Percentiles rank a stretch among this genome's conserved stretches.
Evolutionary conservation across 2,329 filamentous ascomycete species (phyloP).

Genomic region (Conoideocrella luteorostrata): DNA sequence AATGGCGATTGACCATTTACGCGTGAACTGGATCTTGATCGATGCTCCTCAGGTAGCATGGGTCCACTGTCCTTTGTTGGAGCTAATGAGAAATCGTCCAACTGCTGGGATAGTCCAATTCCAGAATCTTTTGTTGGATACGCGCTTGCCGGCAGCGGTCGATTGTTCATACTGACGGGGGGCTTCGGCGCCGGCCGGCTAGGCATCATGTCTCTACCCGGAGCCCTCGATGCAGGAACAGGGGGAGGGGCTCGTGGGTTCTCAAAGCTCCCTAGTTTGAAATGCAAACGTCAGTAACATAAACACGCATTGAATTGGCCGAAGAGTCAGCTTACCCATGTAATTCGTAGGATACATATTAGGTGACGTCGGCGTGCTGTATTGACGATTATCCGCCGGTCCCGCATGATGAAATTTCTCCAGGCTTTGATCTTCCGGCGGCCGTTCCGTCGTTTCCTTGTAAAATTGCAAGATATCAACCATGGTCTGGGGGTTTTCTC

Average conservation of each 20-base stretch:
- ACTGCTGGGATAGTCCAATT: constrained; percentile 53
- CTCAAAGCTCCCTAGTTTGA: constrained; percentile 72
- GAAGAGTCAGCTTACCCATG: constrained; percentile 63
- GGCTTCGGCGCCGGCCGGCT: constrained; percentile 81
- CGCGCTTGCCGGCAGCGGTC: constrained; percentile 44
- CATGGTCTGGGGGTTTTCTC: constrained; percentile 91
- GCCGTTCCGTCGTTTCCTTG: constrained; percentile 81
- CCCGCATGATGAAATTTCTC: constrained; percentile 93
- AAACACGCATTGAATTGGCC: neutral
- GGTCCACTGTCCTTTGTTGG: constrained; percentile 49
- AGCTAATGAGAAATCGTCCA: constrained; percentile 46
- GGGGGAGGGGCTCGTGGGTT: constrained; percentile 91
- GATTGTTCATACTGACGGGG: constrained; percentile 57
- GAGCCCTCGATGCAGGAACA: constrained; percentile 56
- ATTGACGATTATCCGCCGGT: constrained; percentile 45
- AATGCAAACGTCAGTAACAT: neutral
- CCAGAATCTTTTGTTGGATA: constrained; percentile 56
- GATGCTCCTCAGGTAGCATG: constrained; percentile 60
- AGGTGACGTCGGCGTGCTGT: constrained; percentile 39
- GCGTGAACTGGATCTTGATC: constrained; percentile 63
- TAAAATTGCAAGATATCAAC: constrained; percentile 95
- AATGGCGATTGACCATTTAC: constrained; percentile 48
- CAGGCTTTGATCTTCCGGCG: constrained; percentile 79
- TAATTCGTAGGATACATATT: constrained; percentile 49
- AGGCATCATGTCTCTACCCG: constrained; percentile 57